Evolutionary conservation across 306 rosid species (phyloP), one percentile per base, ranked within the genome.

Genomic region (Sophora flavescens): DNA sequence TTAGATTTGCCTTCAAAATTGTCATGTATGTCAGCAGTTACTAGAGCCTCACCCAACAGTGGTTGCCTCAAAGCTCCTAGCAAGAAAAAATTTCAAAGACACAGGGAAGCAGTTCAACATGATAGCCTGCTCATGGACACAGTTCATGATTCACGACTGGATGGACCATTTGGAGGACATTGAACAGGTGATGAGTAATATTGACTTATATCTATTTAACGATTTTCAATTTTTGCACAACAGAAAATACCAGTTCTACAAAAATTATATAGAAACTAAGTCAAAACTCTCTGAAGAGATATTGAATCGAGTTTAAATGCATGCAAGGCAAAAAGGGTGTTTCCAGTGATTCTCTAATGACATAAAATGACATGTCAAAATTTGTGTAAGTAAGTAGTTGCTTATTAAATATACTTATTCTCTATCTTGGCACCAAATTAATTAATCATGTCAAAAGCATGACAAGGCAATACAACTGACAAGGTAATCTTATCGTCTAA

Each of bases 141-240:
- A 92, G 57, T 87, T 92, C 79, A 90, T 92, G 97, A 81, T 92
- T 71, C 97, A 92, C 83, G 97, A 90, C 70, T 92, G 97, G 97
- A 79, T 87, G 44, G 91, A 92, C 61, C 96, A 90, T 81, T 81
- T 92, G 71, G 97, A 88, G 83, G 97, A 90, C 76, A 92, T 91
- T 28, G 62, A 87, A 65, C 91, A 89, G 87, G 97, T 87, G 11
- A 53, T 60, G 7, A 42, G 12, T 53, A 53, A n/a, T 56, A 22
- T 22, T 22, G 22, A 22, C 22, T 22, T 1, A 22, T 22, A 1
- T 0, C 22, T 22, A 22, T 22, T 22, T 22, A 22, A 22, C 22
- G 0, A 22, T 22, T 22, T 22, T 22, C 22, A 22, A 22, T 1
- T 22, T 22, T 22, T 22, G 22, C 22, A 22, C 22, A 22, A 22